Conservation (phyloP, 2,329 filamentous ascomycete species). For the Xylariales sp. region DNA sequence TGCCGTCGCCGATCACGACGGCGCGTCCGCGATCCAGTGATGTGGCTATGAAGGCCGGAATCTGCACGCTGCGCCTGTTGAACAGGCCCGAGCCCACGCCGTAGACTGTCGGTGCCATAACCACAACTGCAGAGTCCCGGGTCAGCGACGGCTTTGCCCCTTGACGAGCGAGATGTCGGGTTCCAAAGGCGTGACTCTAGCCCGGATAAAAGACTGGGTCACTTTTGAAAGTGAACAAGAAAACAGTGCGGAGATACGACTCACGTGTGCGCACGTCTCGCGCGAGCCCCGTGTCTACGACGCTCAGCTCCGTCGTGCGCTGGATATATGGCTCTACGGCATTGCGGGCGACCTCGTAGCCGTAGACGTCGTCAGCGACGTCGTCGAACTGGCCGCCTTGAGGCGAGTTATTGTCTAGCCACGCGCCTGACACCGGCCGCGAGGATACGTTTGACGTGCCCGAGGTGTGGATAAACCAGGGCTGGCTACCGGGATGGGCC, state of each 20-base stretch:
- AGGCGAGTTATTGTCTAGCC: conserved; percentile 28
- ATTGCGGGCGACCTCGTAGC: conserved; percentile 54
- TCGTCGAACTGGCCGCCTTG: conserved; percentile 53
- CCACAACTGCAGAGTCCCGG: conserved; percentile 46
- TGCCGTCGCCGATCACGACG: conserved; percentile 53
- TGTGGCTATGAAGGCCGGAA: conserved; percentile 45
- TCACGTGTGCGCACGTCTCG: conserved; percentile 55
- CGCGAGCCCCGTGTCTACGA: conserved; percentile 54
- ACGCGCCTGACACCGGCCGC: conserved; percentile 51
- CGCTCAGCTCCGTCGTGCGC: conserved; percentile 57
- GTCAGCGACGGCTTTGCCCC: background rate
- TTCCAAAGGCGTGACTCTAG: background rate
- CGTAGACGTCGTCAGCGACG: conserved; percentile 56
- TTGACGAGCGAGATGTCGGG: background rate
- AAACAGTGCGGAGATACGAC: background rate
- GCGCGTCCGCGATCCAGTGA: conserved; percentile 45
- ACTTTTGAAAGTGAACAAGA: background rate
- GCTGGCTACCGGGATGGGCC: conserved; percentile 48
- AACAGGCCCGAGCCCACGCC: conserved; percentile 58
- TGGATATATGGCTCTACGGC: conserved; percentile 54
- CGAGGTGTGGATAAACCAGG: conserved; percentile 57
- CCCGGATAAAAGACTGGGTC: no score
- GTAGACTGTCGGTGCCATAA: conserved; percentile 62
- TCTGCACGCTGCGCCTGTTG: conserved; percentile 54
- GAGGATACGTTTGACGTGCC: conserved; percentile 59